These are phyloP conservation scores for Trichoderma hamatum DNA, from an alignment of 2,329 filamentous ascomycete species.

Conservation along the genomic window DNA sequence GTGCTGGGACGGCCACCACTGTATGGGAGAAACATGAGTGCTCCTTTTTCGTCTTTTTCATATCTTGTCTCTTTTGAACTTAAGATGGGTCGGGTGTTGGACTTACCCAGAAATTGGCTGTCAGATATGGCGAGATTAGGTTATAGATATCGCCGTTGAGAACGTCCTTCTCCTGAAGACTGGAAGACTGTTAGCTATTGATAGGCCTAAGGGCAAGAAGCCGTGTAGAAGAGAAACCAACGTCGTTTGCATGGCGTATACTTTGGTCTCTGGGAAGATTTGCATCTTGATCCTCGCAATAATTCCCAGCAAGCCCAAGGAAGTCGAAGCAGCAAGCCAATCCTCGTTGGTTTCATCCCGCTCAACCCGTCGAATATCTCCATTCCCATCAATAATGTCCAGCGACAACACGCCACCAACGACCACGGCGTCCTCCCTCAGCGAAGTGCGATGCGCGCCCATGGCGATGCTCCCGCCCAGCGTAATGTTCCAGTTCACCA, in stretches of 20 bases:
- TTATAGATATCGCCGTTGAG: slow-evolving; percentile 54
- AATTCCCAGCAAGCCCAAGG: slow-evolving; percentile 51
- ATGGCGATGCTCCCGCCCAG: slow-evolving; percentile 55
- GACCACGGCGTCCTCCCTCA: slow-evolving; percentile 54
- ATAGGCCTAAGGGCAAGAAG: not conserved
- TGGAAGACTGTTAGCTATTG: slow-evolving; percentile 28
- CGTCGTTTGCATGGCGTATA: slow-evolving; percentile 54
- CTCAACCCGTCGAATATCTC: slow-evolving; percentile 47
- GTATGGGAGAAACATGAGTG: not conserved
- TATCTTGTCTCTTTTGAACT: not conserved
- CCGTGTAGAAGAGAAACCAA: slow-evolving; percentile 36
- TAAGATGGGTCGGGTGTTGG: not conserved
- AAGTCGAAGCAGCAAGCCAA: slow-evolving; percentile 56
- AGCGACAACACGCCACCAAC: slow-evolving; percentile 52
- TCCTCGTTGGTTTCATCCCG: slow-evolving; percentile 49
- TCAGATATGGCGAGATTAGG: slow-evolving; percentile 54
- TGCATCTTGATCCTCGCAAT: slow-evolving; percentile 53
- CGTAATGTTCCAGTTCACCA: slow-evolving; percentile 59
- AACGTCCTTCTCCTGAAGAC: slow-evolving; percentile 51
- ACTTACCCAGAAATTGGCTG: slow-evolving; percentile 54
- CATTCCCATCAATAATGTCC: slow-evolving; percentile 54
- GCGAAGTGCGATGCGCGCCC: slow-evolving; percentile 54
- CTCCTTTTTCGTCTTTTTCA: not conserved
- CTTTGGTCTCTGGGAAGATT: slow-evolving; percentile 55
- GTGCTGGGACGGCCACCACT: slow-evolving; percentile 56